Percentiles rank a stretch among this genome's conserved stretches.
These are phyloP conservation scores for Populus pruinosa DNA, from an alignment of 345 rosid species.

Conservation along the genomic window DNA sequence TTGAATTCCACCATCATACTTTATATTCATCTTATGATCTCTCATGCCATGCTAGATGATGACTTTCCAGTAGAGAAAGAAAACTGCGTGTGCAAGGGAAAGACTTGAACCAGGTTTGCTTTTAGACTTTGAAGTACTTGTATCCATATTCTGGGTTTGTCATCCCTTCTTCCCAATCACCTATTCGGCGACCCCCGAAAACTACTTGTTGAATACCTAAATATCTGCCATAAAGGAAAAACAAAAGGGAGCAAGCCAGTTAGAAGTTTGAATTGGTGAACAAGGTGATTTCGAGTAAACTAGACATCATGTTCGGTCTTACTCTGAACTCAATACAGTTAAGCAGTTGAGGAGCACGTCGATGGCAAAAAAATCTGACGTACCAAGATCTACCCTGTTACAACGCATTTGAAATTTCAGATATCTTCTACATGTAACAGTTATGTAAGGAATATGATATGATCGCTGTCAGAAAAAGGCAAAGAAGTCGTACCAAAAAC, in stretches of 20 bases:
- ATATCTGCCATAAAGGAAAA: conserved; percentile 42
- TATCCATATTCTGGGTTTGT: conserved; percentile 68
- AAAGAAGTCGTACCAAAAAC: conserved; percentile 57
- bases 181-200: conserved; percentile 73
- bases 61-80: not conserved
- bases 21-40: too few species aligned
- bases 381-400: conserved; percentile 92
- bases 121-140: conserved; percentile 72
- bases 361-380: conserved; percentile 68
- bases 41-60: not conserved
- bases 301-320: conserved; percentile 21
- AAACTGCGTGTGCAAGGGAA: not conserved
- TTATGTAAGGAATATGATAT: not conserved
- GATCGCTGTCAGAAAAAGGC: not conserved
- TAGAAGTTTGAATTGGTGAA: not conserved
- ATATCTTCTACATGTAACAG: conserved; percentile 1
- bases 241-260: not conserved
- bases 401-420: conserved; percentile 4
- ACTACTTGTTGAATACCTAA: conserved; percentile 80
- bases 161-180: conserved; percentile 98
- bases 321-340: conserved; percentile 89
- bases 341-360: conserved; percentile 86
- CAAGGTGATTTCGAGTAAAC: not conserved
- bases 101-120: not conserved
- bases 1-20: not conserved